phyloP scores from a whole-genome alignment of 129 eudicot genomes.

The Kitagawia praeruptora region DNA sequence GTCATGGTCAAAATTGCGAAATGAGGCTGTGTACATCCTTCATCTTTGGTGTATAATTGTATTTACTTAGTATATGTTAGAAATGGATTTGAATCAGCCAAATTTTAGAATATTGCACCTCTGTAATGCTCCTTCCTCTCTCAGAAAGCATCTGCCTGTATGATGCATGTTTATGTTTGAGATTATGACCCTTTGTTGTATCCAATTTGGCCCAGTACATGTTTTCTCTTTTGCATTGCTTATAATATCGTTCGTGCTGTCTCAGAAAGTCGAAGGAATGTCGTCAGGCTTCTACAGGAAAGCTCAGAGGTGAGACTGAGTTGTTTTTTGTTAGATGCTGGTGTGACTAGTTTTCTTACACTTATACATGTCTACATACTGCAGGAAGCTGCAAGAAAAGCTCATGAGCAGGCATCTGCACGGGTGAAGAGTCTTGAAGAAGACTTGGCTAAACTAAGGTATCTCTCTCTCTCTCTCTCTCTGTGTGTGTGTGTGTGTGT shows the following conservation, averaged over 20 bases:
- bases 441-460: constrained; percentile 50
- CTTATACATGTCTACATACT: not conserved
- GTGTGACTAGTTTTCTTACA: not conserved
- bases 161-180: not conserved
- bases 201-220: not conserved
- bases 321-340: not conserved
- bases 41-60: not conserved
- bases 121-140: not conserved
- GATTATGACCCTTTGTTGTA: not conserved
- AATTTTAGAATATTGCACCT: not conserved
- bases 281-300: constrained; percentile 39
- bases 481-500: too few relatives aligned
- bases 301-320: constrained; percentile 31
- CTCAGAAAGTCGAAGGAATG: constrained; percentile 33
- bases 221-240: constrained; percentile 10
- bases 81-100: not conserved
- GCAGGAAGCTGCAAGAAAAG: constrained; percentile 44
- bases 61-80: not conserved
- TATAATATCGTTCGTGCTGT: not conserved
- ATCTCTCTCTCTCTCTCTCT: not conserved
- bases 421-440: constrained; percentile 65
- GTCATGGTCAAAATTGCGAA: not conserved
- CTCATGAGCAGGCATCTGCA: constrained; percentile 48
- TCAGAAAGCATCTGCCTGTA: not conserved
- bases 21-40: not conserved